Percentiles rank a stretch among this genome's conserved stretches.
Conservation (phyloP, 1,139 yeast species). For the Yamadazyma diddensiae region DNA sequence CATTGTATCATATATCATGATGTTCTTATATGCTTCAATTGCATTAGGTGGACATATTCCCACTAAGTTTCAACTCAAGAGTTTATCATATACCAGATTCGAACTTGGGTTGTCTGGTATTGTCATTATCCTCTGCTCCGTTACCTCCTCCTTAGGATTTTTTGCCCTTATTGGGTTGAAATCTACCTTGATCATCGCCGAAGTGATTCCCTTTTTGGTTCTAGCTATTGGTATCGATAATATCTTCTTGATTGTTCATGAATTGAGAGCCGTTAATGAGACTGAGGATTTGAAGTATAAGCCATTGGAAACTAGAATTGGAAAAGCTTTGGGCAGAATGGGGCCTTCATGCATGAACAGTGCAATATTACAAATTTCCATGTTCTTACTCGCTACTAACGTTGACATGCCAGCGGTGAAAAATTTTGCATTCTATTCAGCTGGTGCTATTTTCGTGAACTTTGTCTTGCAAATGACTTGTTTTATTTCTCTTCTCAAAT, state of each 20-base stretch:
- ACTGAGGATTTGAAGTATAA: constrained; percentile 24
- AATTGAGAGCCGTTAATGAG: constrained; percentile 56
- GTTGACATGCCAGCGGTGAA: constrained; percentile 96
- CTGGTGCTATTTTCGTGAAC: constrained; percentile 79
- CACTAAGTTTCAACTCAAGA: constrained; percentile 18
- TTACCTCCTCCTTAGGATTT: constrained; percentile 77
- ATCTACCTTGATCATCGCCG: constrained; percentile 90
- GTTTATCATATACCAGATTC: constrained; percentile 62
- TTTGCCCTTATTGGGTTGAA: constrained; percentile 72
- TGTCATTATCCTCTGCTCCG: constrained; percentile 73
- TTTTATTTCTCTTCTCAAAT: constrained; percentile 67
- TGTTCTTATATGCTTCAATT: constrained; percentile 86
- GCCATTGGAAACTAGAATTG: constrained; percentile 44
- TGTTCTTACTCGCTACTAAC: constrained; percentile 73
- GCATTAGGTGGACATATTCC: constrained; percentile 66
- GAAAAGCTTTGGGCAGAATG: constrained; percentile 63
- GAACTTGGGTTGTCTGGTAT: constrained; percentile 81
- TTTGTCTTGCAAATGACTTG: constrained; percentile 77
- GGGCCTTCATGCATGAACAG: constrained; percentile 88
- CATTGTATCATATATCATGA: constrained; percentile 71
- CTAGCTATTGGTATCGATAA: constrained; percentile 95
- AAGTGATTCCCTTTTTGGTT: constrained; percentile 92
- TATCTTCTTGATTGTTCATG: constrained; percentile 82
- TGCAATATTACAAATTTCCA: constrained; percentile 69
- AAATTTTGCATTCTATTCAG: constrained; percentile 88